A percentile compares a stretch with the other conserved stretches of the same genome.
Conservation (phyloP, 2,329 filamentous ascomycete species). For the Tympanopsis confertula region DNA sequence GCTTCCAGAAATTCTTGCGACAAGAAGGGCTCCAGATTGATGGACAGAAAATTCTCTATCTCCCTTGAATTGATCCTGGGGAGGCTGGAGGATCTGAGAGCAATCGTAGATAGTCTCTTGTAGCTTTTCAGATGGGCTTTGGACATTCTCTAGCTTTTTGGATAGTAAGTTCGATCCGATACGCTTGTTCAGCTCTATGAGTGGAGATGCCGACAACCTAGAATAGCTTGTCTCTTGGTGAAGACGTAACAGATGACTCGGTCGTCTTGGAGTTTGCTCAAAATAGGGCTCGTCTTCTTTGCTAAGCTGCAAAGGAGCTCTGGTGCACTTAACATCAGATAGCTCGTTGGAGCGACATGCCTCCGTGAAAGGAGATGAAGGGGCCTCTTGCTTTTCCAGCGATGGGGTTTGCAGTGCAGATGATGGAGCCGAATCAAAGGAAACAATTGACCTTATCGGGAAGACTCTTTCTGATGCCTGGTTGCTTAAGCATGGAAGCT, state of each 20-base stretch:
- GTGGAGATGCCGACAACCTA: too few species aligned
- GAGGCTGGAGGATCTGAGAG: constrained; percentile 63
- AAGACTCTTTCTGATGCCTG: not conserved
- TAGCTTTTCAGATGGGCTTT: too few species aligned
- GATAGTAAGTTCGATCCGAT: too few species aligned
- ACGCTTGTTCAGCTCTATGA: too few species aligned
- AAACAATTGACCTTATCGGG: not conserved
- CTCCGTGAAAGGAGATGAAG: not conserved
- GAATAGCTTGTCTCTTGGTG: not conserved
- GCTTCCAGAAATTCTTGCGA: constrained; percentile 72
- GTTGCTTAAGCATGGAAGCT: not conserved
- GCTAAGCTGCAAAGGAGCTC: too few species aligned
- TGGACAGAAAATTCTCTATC: constrained; percentile 65
- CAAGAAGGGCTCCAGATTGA: constrained; percentile 81
- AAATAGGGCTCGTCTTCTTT: not conserved
- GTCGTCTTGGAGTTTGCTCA: not conserved
- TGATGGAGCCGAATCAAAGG: not conserved
- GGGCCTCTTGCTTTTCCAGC: not conserved
- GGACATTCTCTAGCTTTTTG: too few species aligned
- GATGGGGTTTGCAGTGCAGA: not conserved
- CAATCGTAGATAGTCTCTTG: too few species aligned
- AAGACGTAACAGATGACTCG: not conserved
- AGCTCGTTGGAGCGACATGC: not conserved
- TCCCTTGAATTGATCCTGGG: constrained; percentile 73
- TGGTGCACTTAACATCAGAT: too few species aligned